These are phyloP conservation scores for Aspergillus sp. DNA, from an alignment of 2,329 filamentous ascomycete species.

Conservation along the genomic window DNA sequence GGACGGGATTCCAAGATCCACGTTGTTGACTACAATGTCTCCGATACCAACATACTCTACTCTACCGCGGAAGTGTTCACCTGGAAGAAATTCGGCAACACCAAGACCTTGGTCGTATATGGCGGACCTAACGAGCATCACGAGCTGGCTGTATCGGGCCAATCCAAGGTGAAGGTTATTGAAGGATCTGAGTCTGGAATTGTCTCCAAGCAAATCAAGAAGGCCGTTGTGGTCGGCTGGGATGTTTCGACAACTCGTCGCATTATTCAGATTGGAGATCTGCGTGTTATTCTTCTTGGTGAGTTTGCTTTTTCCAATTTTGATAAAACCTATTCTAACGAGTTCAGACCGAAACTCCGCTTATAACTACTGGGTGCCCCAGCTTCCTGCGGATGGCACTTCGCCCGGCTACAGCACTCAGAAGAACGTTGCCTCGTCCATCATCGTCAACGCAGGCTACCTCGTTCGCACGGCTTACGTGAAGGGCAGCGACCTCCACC, in stretches of 20 bases:
- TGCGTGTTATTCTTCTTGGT: constrained; percentile 58
- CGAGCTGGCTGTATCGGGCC: constrained; percentile 39
- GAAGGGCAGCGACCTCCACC: constrained; percentile 55
- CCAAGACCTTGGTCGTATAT: constrained; percentile 49
- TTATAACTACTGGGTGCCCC: constrained; percentile 47
- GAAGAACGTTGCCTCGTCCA: constrained; percentile 30
- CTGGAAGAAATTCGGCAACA: constrained; percentile 59
- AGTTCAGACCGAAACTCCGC: constrained; percentile 51
- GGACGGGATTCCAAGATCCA: constrained; percentile 48
- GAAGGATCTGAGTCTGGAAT: constrained; percentile 35
- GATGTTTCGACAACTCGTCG: constrained; percentile 51
- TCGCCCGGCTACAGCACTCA: constrained; percentile 32
- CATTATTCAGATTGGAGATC: constrained; percentile 39
- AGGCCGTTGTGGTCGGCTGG: constrained; percentile 49
- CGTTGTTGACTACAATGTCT: constrained; percentile 42
- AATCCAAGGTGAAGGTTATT: constrained; percentile 26
- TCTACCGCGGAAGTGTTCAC: constrained; percentile 47
- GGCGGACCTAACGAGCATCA: constrained; percentile 41
- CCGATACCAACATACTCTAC: constrained; percentile 42
- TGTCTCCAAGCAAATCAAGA: constrained; percentile 27
- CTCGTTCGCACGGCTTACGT: constrained; percentile 52
- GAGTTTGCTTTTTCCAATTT: too few relatives aligned
- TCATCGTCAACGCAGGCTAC: constrained; percentile 46
- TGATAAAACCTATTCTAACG: too few relatives aligned
- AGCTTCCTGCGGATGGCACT: constrained; percentile 30